Base-by-base conservation (phyloP, 73 alveolate species). In the Stentor roeselii region DNA sequence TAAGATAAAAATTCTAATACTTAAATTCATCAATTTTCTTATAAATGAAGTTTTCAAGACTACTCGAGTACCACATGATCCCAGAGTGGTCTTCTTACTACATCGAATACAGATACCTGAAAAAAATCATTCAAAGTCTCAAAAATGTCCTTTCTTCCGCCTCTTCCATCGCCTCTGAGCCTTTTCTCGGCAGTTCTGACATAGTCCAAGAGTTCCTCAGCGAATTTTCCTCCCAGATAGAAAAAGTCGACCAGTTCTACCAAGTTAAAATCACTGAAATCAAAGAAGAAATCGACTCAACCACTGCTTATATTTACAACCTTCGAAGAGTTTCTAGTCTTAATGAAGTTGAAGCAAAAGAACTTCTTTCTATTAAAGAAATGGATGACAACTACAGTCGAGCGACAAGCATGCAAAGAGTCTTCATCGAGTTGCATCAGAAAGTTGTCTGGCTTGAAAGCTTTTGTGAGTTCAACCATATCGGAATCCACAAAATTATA, bases 41-140 rank as follows among this genome's bases (percentile, higher is more conserved):
- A 50, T 11, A 11, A 50, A 67, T 67, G 37, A 67, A 21, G 41
- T 67, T 67, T 32, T 36, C 80, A 36, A 67, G 37, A 67, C 37
- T 21, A 30, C 37, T 67, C 11, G 80, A 67, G 41, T 67, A 67
- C 37, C 37, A 67, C 80, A 67, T 11, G 21, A 67, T 67, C n/a
- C 80, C 80, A 27, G 80, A 67, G 34, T 67, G 80, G 80, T 67
- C 80, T 14, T 21, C 80, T 2, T 67, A 67, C 42, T 67, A 67
- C 42, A 34, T 67, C 34, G 80, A 67, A 1, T 67, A 67, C 80
- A 14, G 41, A 21, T 67, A 30, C 14, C 42, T 67, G 0, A 67
- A 67, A 67, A 67, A 67, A 32, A 67, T 67, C 27, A 67, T 67
- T 34, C 34, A 30, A 21, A 40, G 21, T 21, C 21, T 11, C 67